Evolutionary conservation across 352 stramenopile genomes (phyloP).

Genomic region (Pythium vanterpoolii): DNA sequence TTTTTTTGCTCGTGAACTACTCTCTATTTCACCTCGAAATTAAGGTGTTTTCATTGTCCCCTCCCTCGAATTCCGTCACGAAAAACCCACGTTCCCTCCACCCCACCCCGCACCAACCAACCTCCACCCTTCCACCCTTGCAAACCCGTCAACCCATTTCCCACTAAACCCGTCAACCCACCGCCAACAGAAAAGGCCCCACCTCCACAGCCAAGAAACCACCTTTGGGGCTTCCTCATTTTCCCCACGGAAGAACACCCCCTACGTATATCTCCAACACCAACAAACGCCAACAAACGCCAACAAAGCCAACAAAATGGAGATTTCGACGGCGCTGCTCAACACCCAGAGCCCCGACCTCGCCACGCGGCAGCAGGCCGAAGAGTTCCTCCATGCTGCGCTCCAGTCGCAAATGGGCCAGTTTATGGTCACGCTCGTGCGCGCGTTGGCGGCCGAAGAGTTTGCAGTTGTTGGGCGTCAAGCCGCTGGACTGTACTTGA

Average conservation of each 20-base stretch:
- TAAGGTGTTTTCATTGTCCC: constrained; percentile 3
- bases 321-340: constrained; percentile 75
- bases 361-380: constrained; percentile 72
- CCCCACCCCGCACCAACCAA: not conserved
- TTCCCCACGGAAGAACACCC: too few species aligned
- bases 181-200: not conserved
- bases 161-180: not conserved
- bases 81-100: not conserved
- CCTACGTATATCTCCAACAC: not conserved
- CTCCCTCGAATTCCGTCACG: not conserved
- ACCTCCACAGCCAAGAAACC: too few species aligned
- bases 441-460: constrained; percentile 71
- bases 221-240: too few species aligned
- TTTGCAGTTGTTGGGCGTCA: constrained; percentile 76
- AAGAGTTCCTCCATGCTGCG: constrained; percentile 79
- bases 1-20: constrained; percentile 1
- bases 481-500: constrained; percentile 79
- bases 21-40: constrained; percentile 11
- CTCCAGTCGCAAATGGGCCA: constrained; percentile 77
- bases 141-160: not conserved
- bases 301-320: constrained; percentile 42
- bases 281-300: constrained; percentile 6
- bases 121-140: not conserved
- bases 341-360: constrained; percentile 83
- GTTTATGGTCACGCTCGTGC: constrained; percentile 83